These are phyloP conservation scores for Tilletia caries DNA, from an alignment of 1,284 basidiomycete genomes.

Conservation along the genomic window DNA sequence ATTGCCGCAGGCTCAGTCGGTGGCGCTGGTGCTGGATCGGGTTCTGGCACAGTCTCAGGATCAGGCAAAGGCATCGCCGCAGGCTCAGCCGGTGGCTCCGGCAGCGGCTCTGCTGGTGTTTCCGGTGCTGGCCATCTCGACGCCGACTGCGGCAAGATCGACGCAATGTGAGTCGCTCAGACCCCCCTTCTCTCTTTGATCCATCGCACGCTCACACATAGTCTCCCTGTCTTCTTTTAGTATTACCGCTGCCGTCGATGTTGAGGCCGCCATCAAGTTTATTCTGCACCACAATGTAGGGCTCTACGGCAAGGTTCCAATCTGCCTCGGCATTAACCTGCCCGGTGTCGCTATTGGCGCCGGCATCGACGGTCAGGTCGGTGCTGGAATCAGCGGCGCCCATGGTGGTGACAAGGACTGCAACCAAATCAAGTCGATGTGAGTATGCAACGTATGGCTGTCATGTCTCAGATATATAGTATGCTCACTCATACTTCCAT, in stretches of 20 bases:
- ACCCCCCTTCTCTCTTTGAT: too few relatives aligned
- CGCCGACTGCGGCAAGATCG: not conserved
- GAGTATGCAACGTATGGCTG: not conserved
- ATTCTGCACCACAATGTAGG: not conserved
- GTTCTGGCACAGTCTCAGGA: not conserved
- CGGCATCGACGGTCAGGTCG: not conserved
- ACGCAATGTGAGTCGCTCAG: not conserved
- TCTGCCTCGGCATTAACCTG: not conserved
- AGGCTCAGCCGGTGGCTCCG: slow-evolving; percentile 1
- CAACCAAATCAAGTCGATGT: not conserved
- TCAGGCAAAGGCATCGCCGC: slow-evolving; percentile 4
- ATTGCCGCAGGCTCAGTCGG: not conserved
- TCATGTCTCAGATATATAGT: too few relatives aligned
- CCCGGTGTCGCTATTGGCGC: not conserved
- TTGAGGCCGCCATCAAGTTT: not conserved
- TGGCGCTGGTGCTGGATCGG: not conserved
- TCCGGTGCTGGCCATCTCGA: slow-evolving; percentile 15
- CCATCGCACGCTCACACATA: not conserved
- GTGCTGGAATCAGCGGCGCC: too few relatives aligned
- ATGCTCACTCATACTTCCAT: too few relatives aligned
- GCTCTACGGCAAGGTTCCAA: not conserved
- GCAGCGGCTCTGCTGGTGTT: slow-evolving; percentile 13
- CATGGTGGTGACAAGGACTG: too few relatives aligned
- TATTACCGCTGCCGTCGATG: not conserved
- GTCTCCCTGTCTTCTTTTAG: not conserved